These are phyloP conservation scores for Dactylellina cionopaga DNA, from an alignment of 2,329 filamentous ascomycete genomes.

Conservation along the genomic window DNA sequence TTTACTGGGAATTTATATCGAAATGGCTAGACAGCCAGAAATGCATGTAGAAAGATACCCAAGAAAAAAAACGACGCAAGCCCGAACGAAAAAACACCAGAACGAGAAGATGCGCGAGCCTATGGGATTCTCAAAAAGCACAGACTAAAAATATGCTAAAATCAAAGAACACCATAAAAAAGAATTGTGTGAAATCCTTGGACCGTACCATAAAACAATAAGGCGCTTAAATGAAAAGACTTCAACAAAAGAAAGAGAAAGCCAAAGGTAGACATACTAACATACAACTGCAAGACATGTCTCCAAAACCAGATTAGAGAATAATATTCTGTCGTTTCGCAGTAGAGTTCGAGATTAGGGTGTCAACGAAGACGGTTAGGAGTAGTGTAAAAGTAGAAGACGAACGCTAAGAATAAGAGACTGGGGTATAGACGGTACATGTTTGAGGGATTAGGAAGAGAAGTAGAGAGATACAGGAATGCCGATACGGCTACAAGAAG, in stretches of 20 bases:
- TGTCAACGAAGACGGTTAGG: conserved; percentile 31
- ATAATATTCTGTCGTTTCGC: conserved; percentile 28
- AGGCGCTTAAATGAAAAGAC: not conserved
- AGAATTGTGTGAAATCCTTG: no score
- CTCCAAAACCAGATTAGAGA: conserved; percentile 32
- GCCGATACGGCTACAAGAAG: not conserved
- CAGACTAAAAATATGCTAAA: not conserved
- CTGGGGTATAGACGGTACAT: conserved; percentile 23
- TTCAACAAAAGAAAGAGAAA: not conserved
- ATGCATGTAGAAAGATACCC: no score
- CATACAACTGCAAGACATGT: conserved; percentile 43
- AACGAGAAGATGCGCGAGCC: conserved; percentile 3
- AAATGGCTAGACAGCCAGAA: no score
- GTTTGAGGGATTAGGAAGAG: conserved; percentile 17
- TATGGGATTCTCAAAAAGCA: conserved; percentile 11
- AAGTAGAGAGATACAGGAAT: conserved; percentile 17
- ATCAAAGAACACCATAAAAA: not conserved
- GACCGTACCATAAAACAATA: no score
- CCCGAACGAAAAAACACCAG: conserved; percentile 25
- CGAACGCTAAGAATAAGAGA: conserved; percentile 18
- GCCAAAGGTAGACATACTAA: conserved; percentile 14
- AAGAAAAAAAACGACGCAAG: conserved; percentile 28
- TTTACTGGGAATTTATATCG: no score
- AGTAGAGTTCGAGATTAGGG: conserved; percentile 18
- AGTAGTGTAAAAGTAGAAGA: not conserved